A percentile compares a stretch with the other conserved stretches of the same genome.
Evolutionary conservation across 1,284 basidiomycete species (phyloP).

Genomic region (Trametes pubescens): DNA sequence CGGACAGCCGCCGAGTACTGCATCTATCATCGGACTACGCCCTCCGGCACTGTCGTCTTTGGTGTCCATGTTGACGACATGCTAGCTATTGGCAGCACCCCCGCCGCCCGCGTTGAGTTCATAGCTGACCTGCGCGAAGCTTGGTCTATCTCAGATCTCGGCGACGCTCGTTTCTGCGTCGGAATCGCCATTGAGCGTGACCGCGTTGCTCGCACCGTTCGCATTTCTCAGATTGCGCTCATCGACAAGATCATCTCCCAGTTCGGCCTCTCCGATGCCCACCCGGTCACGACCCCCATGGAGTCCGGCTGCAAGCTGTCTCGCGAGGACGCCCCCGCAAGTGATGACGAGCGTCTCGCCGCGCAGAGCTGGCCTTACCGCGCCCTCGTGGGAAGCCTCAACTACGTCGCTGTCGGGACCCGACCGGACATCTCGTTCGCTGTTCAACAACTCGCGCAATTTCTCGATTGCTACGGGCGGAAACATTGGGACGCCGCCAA

Average conservation of each 20-base stretch:
- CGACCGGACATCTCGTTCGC: slow-evolving; percentile 31
- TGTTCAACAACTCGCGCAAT: slow-evolving; percentile 29
- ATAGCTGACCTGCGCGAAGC: slow-evolving; percentile 37
- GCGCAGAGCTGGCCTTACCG: slow-evolving; percentile 23
- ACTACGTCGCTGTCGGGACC: slow-evolving; percentile 28
- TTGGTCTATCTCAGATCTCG: slow-evolving; percentile 32
- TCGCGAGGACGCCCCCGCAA: background rate
- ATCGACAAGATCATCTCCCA: slow-evolving; percentile 45
- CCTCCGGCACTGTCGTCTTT: slow-evolving; percentile 14
- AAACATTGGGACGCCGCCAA: slow-evolving; percentile 38
- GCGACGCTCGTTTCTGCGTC: slow-evolving; percentile 31
- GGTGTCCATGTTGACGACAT: slow-evolving; percentile 35
- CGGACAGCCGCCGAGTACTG: slow-evolving; percentile 14
- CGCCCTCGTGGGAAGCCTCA: slow-evolving; percentile 30
- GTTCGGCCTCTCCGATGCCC: slow-evolving; percentile 43
- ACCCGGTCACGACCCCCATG: slow-evolving; percentile 20
- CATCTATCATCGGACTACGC: slow-evolving; percentile 2
- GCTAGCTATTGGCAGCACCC: slow-evolving; percentile 33
- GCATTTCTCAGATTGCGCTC: slow-evolving; percentile 47
- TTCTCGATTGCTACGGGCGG: slow-evolving; percentile 19
- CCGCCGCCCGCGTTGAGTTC: slow-evolving; percentile 36
- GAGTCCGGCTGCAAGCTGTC: slow-evolving; percentile 15
- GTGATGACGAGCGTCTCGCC: background rate
- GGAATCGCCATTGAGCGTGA: slow-evolving; percentile 39
- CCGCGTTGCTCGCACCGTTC: slow-evolving; percentile 28